phyloP scores from a whole-genome alignment of 192 early-diverging fungal genomes.

The Allomyces javanicus region DNA sequence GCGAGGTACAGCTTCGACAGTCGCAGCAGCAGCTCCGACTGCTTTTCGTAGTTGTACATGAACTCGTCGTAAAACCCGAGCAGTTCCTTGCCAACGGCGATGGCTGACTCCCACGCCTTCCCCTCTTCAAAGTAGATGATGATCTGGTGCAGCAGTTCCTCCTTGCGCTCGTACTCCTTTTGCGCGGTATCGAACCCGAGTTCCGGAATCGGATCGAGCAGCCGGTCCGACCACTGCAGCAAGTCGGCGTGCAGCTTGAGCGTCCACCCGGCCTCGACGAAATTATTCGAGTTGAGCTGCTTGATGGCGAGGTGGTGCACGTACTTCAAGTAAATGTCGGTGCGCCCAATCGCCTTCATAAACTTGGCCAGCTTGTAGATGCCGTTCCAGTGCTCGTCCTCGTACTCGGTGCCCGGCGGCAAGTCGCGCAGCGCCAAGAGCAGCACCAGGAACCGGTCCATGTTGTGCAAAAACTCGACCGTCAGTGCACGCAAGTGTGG shows the following conservation, averaged over 20 bases:
- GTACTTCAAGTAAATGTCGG: constrained; percentile 44
- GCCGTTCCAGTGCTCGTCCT: constrained; percentile 40
- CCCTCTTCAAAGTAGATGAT: constrained; percentile 40
- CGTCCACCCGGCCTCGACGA: constrained; percentile 43
- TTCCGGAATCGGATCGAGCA: constrained; percentile 24
- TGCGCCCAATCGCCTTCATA: constrained; percentile 33
- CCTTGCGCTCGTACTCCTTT: constrained; percentile 39
- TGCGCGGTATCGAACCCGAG: constrained; percentile 24
- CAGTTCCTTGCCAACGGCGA: constrained; percentile 42
- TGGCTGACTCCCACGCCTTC: constrained; percentile 50
- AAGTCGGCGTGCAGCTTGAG: constrained; percentile 47
- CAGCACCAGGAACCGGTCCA: constrained; percentile 29
- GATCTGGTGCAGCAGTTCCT: constrained; percentile 33
- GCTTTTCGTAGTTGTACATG: constrained; percentile 26
- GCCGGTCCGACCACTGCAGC: constrained; percentile 33
- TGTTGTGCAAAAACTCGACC: constrained; percentile 19
- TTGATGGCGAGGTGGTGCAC: constrained; percentile 37
- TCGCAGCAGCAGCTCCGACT: constrained; percentile 27
- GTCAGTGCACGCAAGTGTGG: not conserved
- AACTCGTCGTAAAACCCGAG: constrained; percentile 31
- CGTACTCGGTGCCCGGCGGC: constrained; percentile 26
- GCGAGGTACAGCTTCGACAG: constrained; percentile 31
- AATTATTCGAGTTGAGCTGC: constrained; percentile 30
- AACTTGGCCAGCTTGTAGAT: constrained; percentile 43
- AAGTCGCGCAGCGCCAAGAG: constrained; percentile 29